Evolutionary conservation across 2,329 filamentous ascomycete species (phyloP), one percentile per base, ranked within the genome.

Genomic region (Xylariaceae sp.): DNA sequence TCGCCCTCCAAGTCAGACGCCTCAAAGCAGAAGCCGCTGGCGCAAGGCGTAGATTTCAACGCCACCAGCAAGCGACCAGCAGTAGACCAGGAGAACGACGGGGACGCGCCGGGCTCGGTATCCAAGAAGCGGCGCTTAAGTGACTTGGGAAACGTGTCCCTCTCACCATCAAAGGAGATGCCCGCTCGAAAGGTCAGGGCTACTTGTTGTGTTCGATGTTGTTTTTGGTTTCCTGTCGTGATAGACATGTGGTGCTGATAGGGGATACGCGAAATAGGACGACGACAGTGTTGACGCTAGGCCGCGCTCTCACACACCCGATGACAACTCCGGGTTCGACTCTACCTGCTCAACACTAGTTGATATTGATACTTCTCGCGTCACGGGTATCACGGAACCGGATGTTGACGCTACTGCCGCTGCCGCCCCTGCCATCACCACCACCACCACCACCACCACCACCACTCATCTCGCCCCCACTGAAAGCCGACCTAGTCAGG

Each of bases 281-380:
- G 53, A 51, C 30, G 49, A 53, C 15, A 56, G 51, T 42, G 23
- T 30, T 30, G 55, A 18, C 56, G 39, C 51, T 30, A 56, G 57
- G 35, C 68, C 63, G 42, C 68, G 66, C 13, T 69, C 70, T 37
- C 55, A 60, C 47, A 74, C 77, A 9, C 76, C 79, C 3, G 76
- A 77, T 53, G 72, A 75, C 2, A 78, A 77, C 15, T 81, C 80
- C 17, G 69, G 82, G 45, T 82, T 83, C 61, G 81, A 83, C 69
- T 73, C 69, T 58, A 80, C 80, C 0, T 71, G 67, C 52, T 80
- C 80, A 1, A 71, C 67, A 52, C 23, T 30, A 30, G 23, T 30
- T 30, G 23, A 30, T 30, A 71, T 74, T 61, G 78, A 82, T 66
- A 76, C 74, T 23, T 80, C 81, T 4, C 80, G 79, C 68, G 74